These are phyloP conservation scores for Chlorella vulgaris DNA, from an alignment of 139 green algal species.

Conservation along the genomic window DNA sequence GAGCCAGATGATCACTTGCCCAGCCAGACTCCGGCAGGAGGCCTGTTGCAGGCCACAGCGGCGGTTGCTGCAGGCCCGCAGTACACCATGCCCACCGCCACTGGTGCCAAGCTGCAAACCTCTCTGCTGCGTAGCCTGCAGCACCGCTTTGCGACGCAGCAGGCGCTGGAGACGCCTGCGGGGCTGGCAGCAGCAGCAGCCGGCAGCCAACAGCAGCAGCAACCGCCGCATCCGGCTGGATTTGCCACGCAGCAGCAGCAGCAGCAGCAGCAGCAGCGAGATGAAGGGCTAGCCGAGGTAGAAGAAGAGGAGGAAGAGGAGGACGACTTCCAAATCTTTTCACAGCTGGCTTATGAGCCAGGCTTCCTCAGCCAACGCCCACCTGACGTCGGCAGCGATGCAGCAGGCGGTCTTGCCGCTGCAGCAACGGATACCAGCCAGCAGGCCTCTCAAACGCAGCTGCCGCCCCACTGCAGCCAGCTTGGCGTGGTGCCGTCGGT, in stretches of 20 bases:
- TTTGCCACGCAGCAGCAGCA: not conserved
- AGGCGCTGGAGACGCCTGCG: constrained; percentile 36
- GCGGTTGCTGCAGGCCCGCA: not conserved
- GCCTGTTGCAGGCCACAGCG: not conserved
- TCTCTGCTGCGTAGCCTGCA: constrained; percentile 42
- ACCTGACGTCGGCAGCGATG: not conserved
- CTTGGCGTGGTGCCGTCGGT: not conserved
- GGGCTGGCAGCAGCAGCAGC: not conserved
- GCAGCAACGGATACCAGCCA: constrained; percentile 7
- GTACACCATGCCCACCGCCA: not conserved
- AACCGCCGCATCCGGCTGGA: not conserved
- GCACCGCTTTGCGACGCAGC: constrained; percentile 39
- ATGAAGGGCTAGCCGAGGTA: not conserved
- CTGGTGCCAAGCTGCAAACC: constrained; percentile 19
- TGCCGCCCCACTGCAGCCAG: not conserved
- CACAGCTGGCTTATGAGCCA: constrained; percentile 46
- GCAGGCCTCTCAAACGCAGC: constrained; percentile 16
- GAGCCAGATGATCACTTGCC: constrained; percentile 22
- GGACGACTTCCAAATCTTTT: constrained; percentile 45
- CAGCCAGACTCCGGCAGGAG: constrained; percentile 12
- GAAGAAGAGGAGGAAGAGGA: constrained; percentile 29
- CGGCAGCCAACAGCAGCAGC: not conserved
- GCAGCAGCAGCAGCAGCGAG: not conserved
- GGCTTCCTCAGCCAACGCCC: constrained; percentile 24
- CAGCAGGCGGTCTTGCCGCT: not conserved